phyloP scores from a whole-genome alignment of 148 eudicot genomes.

The Camellia lanceoleosa region DNA sequence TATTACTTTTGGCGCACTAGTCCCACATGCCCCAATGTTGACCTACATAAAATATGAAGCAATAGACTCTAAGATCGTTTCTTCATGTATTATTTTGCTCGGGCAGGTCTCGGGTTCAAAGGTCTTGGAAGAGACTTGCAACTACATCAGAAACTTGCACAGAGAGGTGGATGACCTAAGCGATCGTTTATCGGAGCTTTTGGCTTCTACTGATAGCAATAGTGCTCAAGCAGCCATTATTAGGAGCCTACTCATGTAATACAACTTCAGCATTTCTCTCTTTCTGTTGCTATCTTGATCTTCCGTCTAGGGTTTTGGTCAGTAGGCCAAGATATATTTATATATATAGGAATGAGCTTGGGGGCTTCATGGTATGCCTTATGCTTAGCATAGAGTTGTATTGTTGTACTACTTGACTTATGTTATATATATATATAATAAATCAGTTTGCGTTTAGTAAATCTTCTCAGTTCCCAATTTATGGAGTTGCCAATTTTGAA shows the following conservation, averaged over 20 bases:
- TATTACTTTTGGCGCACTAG: conserved; percentile 15
- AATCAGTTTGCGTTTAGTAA: background rate
- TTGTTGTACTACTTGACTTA: background rate
- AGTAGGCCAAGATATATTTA: background rate
- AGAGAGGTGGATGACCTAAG: conserved; percentile 89
- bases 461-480: background rate
- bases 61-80: too few species aligned
- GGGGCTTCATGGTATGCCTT: background rate
- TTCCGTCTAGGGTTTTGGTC: conserved; percentile 11
- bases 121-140: conserved; percentile 88
- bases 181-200: conserved; percentile 73
- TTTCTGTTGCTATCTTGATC: background rate
- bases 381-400: background rate
- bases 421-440: conserved; percentile 7
- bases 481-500: conserved; percentile 4
- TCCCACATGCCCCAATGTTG: too few species aligned
- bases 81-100: too few species aligned
- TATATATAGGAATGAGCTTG: background rate
- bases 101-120: conserved; percentile 74
- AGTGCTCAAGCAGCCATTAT: conserved; percentile 93
- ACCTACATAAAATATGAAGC: too few species aligned
- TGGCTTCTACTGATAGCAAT: conserved; percentile 71
- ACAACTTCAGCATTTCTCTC: background rate
- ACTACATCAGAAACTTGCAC: conserved; percentile 78
- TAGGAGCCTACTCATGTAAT: conserved; percentile 82